Conservation (phyloP, 352 stramenopile genomes). For the Phytophthora crassamura region DNA sequence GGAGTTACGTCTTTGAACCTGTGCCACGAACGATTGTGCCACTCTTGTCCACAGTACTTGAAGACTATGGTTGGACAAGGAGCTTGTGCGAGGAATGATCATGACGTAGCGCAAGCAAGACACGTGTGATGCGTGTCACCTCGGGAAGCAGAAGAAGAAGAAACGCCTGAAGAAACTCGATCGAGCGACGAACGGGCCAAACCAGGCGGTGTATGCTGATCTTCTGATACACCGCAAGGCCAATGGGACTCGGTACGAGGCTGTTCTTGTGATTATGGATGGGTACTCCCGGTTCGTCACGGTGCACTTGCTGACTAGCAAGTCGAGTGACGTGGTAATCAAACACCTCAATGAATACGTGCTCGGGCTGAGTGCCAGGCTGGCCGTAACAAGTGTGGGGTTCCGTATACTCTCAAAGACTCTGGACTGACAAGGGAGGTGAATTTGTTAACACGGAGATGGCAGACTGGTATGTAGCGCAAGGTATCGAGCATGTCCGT, state of each 20-base stretch:
- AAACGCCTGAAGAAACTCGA: too few species aligned
- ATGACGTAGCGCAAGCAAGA: constrained; percentile 2
- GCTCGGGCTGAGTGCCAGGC: not conserved
- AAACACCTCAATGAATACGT: constrained; percentile 2
- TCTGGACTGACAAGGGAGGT: not conserved
- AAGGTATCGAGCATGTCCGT: constrained; percentile 10
- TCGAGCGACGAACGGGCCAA: too few species aligned
- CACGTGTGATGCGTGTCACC: constrained; percentile 2
- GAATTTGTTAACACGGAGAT: constrained; percentile 10
- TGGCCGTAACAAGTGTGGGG: not conserved
- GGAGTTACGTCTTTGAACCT: too few species aligned
- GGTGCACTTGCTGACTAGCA: constrained; percentile 3
- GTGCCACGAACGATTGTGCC: too few species aligned
- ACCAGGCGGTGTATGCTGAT: constrained; percentile 20
- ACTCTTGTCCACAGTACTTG: too few species aligned
- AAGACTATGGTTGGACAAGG: too few species aligned
- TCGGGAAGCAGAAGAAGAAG: constrained; percentile 18
- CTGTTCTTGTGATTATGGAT: constrained; percentile 11
- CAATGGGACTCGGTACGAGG: constrained; percentile 10
- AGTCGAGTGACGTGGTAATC: constrained; percentile 4
- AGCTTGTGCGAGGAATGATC: too few species aligned
- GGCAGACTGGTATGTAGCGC: constrained; percentile 3
- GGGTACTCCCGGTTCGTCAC: constrained; percentile 20
- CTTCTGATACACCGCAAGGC: constrained; percentile 1
- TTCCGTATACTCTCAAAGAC: not conserved